Evolutionary conservation across 2,329 filamentous ascomycete genomes (phyloP).

Genomic region (Colletotrichum sp.): DNA sequence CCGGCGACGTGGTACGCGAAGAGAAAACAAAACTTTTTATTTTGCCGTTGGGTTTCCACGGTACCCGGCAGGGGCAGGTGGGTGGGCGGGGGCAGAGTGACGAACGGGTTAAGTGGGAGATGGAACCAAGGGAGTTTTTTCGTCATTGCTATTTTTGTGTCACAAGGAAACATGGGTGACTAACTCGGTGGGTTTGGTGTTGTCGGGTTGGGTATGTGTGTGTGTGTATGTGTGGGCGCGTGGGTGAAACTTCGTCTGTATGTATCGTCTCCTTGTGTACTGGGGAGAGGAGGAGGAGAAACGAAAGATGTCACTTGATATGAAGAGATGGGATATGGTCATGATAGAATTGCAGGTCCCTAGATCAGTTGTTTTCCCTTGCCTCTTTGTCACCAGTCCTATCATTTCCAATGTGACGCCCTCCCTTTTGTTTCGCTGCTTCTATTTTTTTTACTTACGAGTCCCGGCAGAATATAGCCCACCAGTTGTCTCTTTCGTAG

Average conservation of each 20-base stretch:
- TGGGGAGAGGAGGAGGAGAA: not conserved
- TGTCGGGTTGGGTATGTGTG: not conserved
- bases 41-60: slow-evolving; percentile 13
- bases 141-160: not conserved
- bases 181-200: not conserved
- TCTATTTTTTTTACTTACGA: not conserved
- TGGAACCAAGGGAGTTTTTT: not conserved
- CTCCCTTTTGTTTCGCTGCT: not conserved
- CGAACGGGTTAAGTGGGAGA: not conserved
- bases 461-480: slow-evolving; percentile 67
- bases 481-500: slow-evolving; percentile 99
- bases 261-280: not conserved
- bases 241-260: not conserved
- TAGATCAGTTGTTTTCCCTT: not conserved
- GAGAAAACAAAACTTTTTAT: not conserved
- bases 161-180: not conserved
- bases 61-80: slow-evolving; percentile 17
- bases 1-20: not conserved
- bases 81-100: not conserved
- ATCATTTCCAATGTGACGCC: not conserved
- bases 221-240: not conserved
- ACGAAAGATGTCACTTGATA: not conserved
- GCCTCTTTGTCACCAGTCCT: not conserved
- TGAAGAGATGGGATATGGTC: slow-evolving; percentile 18
- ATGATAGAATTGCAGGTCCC: slow-evolving; percentile 21